These are phyloP conservation scores for Camelina sativa DNA, from an alignment of 345 rosid genomes.

Conservation along the genomic window DNA sequence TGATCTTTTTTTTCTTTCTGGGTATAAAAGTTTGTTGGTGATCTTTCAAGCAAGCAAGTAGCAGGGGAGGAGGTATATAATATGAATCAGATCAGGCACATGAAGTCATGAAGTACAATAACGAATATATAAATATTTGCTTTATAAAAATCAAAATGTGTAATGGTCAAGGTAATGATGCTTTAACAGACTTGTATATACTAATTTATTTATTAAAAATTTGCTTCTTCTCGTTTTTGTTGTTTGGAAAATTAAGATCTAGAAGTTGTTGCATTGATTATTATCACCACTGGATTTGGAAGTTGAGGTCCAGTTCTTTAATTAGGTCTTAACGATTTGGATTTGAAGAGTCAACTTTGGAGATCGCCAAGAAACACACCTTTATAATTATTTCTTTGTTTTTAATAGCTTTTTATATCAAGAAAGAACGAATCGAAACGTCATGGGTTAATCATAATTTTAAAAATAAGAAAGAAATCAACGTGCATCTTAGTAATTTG, in stretches of 20 bases:
- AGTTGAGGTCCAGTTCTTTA: constrained; percentile 35
- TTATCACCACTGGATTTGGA: constrained; percentile 12
- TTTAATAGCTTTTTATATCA: background rate
- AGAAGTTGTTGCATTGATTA: constrained; percentile 31
- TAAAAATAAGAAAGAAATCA: constrained; percentile 22
- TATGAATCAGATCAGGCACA: constrained; percentile 43
- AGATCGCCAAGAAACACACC: constrained; percentile 25
- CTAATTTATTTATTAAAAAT: background rate
- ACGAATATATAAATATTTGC: constrained; percentile 17
- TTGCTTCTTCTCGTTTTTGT: background rate
- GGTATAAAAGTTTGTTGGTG: constrained; percentile 15
- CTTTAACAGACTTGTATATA: constrained; percentile 34
- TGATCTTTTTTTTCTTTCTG: constrained; percentile 17
- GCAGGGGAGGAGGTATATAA: constrained; percentile 2
- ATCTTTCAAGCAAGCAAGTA: constrained; percentile 35
- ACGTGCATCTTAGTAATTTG: constrained; percentile 42
- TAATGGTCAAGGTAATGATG: constrained; percentile 38
- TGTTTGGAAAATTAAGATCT: constrained; percentile 32
- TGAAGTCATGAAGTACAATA: constrained; percentile 13
- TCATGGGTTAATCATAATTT: constrained; percentile 13
- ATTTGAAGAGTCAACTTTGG: constrained; percentile 44
- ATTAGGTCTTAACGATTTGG: constrained; percentile 18
- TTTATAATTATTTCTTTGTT: constrained; percentile 4
- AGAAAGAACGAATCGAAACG: constrained; percentile 8
- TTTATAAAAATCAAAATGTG: constrained; percentile 4